Conservation (phyloP, 306 rosid genomes). For the Begonia loranthoides region DNA sequence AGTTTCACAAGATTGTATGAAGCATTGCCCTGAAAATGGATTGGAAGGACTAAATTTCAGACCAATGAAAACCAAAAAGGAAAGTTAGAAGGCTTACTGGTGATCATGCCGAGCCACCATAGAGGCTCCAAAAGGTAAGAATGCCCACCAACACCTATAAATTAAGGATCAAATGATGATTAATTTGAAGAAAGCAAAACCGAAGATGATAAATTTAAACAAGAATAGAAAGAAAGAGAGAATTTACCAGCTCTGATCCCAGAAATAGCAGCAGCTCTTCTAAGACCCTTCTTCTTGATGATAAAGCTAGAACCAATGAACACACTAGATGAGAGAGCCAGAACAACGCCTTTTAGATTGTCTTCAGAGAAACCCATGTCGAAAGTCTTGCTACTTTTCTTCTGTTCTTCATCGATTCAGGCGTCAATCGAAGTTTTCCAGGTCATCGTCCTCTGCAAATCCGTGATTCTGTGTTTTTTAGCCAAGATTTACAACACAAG, state of each 20-base stretch:
- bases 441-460: constrained; percentile 16
- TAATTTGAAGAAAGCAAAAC: constrained; percentile 6
- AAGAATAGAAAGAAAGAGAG: background rate
- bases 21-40: background rate
- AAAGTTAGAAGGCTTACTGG: constrained; percentile 31
- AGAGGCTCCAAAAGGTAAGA: constrained; percentile 82
- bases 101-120: constrained; percentile 81
- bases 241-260: constrained; percentile 67
- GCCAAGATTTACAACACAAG: too few relatives aligned
- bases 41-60: constrained; percentile 3
- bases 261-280: constrained; percentile 63
- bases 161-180: constrained; percentile 7
- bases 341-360: constrained; percentile 51
- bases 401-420: constrained; percentile 32
- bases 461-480: constrained; percentile 8
- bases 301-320: constrained; percentile 85
- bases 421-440: constrained; percentile 21
- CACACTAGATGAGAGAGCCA: constrained; percentile 65
- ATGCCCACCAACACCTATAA: constrained; percentile 71
- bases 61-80: constrained; percentile 1
- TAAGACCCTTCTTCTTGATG: constrained; percentile 73
- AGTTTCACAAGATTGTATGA: too few relatives aligned
- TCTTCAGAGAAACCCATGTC: constrained; percentile 35
- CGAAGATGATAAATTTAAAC: background rate
- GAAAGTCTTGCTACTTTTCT: constrained; percentile 8